Conservation (phyloP, 495 filamentous ascomycete species). For the Talaromyces borbonicus region DNA sequence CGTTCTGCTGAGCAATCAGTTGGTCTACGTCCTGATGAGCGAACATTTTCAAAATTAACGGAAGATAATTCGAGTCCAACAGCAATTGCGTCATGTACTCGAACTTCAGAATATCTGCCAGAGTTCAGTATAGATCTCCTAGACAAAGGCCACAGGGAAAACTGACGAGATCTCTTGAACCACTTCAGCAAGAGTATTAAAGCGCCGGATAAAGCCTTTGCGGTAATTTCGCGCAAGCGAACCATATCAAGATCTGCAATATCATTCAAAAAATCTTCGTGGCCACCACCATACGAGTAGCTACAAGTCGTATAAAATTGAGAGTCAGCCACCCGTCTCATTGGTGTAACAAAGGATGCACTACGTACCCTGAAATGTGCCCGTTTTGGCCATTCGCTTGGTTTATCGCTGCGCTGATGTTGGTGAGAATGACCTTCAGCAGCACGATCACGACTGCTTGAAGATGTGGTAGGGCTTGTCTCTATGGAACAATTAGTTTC, state of each 20-base stretch:
- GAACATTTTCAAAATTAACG: slow-evolving; percentile 83
- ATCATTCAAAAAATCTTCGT: slow-evolving; percentile 14
- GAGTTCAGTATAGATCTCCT: slow-evolving; percentile 25
- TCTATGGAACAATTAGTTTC: slow-evolving; percentile 36
- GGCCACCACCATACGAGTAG: slow-evolving; percentile 12
- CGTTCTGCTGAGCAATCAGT: slow-evolving; percentile 73
- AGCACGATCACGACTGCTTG: slow-evolving; percentile 93
- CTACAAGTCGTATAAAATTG: slow-evolving; percentile 24
- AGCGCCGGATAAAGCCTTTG: slow-evolving; percentile 82
- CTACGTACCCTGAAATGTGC: slow-evolving; percentile 24
- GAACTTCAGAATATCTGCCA: slow-evolving; percentile 80
- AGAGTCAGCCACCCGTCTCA: slow-evolving; percentile 14
- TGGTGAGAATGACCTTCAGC: slow-evolving; percentile 73
- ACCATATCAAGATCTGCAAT: slow-evolving; percentile 71
- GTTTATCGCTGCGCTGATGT: slow-evolving; percentile 58
- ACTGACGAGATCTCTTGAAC: slow-evolving; percentile 82
- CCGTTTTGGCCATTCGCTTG: slow-evolving; percentile 40
- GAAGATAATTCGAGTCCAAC: slow-evolving; percentile 88
- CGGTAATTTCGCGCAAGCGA: slow-evolving; percentile 72
- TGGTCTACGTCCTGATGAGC: slow-evolving; percentile 86
- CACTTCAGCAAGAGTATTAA: slow-evolving; percentile 83
- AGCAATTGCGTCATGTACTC: slow-evolving; percentile 92
- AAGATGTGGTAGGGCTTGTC: slow-evolving; percentile 66
- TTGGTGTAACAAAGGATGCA: neutral
- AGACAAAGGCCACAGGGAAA: neutral